Evolutionary conservation across 2,329 filamentous ascomycete genomes (phyloP), one percentile per base, ranked within the genome.

Genomic region (Diaporthe vaccinii): DNA sequence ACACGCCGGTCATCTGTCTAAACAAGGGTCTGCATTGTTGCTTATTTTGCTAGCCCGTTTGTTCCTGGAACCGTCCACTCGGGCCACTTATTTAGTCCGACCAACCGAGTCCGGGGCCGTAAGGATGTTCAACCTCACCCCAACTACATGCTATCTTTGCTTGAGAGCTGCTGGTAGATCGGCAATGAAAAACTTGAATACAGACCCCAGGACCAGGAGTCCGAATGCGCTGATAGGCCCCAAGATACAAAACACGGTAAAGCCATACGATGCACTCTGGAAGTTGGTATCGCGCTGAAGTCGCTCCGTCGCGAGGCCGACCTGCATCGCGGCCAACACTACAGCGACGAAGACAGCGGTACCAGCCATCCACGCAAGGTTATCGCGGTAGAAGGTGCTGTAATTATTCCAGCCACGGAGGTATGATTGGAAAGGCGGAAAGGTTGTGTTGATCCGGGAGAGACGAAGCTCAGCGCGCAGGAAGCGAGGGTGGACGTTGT

Each of bases 401-500:
- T 79, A 79, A 68, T 73, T 76, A 55, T 59, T 25, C 70, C 74
- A 74, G 46, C 70, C 67, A 10, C 74, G 73, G 14, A 75, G 17
- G 75, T 78, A 77, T 41, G 72, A 73, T 15, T 61, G 6, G 61
- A 77, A 76, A 25, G 41, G 74, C n/a, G 74, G 74, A 28, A 70
- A 17, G 12, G 79, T 76, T 4, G 58, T 77, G 59, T 79, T 77
- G 68, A 79, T 34, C 46, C 77, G 74, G 34, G 74, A 76, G 15
- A 79, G 74, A 57, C 78, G 78, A 17, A 78, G 77, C 75, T 79
- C 78, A 62, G 75, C 76, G 65, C 67, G 77, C 17, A 61, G 74
- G 61, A 79, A 81, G 74, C 65, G 80, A 12, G 73, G 76, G 74
- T 79, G 76, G 55, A 79, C 31, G 12, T 28, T 14, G n/a, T 57